Base-by-base conservation (phyloP, 2,329 filamentous ascomycete genomes). In the Ploettnerulaceae sp. region DNA sequence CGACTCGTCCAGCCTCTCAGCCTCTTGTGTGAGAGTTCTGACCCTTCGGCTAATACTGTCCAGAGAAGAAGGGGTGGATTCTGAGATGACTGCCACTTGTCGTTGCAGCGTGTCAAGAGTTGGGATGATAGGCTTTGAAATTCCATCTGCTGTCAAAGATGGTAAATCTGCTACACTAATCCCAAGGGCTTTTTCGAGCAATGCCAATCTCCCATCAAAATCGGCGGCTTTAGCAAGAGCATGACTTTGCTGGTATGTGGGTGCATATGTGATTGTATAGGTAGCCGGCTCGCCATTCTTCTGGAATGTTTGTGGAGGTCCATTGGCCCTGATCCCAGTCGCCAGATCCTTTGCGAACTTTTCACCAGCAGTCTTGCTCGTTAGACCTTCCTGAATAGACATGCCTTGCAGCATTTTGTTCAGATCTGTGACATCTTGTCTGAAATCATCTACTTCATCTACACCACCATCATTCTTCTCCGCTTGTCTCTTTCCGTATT, bases 151-250 rank as follows among this genome's bases (percentile, higher is more conserved):
- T 54, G 74, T 80, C 24, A 76, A 68, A 56, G 82, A 81, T 1
- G 84, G 76, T 54, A 86, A 72, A 8, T 80, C 76, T 0, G 82
- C 79, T 17, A 82, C 81, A 31, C 81, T 84, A 38, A 95, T 76
- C 7, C 93, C 93, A 21, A 98, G 76, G 1, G 82, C 78, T 56
- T 81, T 81, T 69, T 98, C 93, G 37, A 98, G 72, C 22, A 85
- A 71, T 2, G 84, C 71, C 15, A 98, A 77, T 4, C 93, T 81
- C 22, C 79, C 76, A 63, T 97, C 91, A 60, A 98, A 96, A 53
- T 93, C 86, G 18, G 90, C 87, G 5, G 88, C 84, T 65, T 89
- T 86, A 25, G 82, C 80, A 26, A 96, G 73, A 20, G 84, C 79
- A 60, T 88, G 84, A 31, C 73, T 82, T 61, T 84, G 75, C 57